These are phyloP conservation scores for Salix udensis DNA, from an alignment of 345 rosid species.

Conservation along the genomic window DNA sequence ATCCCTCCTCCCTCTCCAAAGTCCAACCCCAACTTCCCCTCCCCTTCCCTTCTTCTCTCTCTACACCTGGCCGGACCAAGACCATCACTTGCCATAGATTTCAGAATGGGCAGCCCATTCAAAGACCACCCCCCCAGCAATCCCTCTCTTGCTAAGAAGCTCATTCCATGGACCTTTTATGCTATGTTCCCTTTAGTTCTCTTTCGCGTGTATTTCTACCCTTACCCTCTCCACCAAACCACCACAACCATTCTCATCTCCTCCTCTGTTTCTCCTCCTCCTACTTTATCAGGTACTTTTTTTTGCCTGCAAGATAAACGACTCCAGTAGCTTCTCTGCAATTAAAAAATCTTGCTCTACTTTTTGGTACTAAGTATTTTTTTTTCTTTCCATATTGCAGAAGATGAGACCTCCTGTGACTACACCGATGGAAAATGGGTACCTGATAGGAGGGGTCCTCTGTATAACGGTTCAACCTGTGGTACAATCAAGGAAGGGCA, in stretches of 20 bases:
- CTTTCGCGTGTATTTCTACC: constrained; percentile 45
- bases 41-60: neutral
- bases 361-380: neutral
- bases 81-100: neutral
- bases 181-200: constrained; percentile 39
- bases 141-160: constrained; percentile 30
- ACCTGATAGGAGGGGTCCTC: constrained; percentile 59
- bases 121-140: constrained; percentile 27
- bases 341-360: neutral
- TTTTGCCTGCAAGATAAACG: neutral
- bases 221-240: constrained; percentile 21
- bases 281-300: constrained; percentile 27
- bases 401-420: constrained; percentile 54
- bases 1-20: neutral
- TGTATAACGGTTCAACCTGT: constrained; percentile 74
- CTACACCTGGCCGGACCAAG: neutral
- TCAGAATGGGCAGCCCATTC: constrained; percentile 44
- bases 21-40: too few species aligned
- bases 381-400: constrained; percentile 22
- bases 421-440: constrained; percentile 74
- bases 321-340: neutral
- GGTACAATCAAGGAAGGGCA: constrained; percentile 83
- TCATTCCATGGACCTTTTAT: constrained; percentile 44
- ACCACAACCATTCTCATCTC: constrained; percentile 15
- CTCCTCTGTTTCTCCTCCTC: constrained; percentile 3